These are phyloP conservation scores for Lichtheimia corymbifera DNA, from an alignment of 371 early-diverging fungal species.

Conservation along the genomic window DNA sequence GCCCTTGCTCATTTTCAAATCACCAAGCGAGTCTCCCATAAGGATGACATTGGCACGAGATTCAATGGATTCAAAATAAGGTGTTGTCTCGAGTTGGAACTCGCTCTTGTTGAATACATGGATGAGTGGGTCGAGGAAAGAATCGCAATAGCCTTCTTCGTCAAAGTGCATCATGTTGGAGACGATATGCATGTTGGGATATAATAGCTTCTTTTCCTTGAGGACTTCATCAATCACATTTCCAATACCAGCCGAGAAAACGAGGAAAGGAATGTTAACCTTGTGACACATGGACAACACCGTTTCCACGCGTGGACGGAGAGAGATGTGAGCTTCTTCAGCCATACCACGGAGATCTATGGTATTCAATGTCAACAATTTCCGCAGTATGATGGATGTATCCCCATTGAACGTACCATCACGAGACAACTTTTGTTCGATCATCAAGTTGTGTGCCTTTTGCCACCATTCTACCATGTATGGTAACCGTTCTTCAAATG, in stretches of 20 bases:
- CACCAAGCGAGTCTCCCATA: conserved; percentile 77
- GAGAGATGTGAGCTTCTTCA: conserved; percentile 45
- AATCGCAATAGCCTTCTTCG: conserved; percentile 46
- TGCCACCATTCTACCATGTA: conserved; percentile 80
- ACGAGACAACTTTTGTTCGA: conserved; percentile 49
- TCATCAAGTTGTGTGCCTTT: conserved; percentile 57
- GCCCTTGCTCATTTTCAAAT: conserved; percentile 73
- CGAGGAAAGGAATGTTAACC: conserved; percentile 59
- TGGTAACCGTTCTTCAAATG: conserved; percentile 60
- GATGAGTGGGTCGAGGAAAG: conserved; percentile 68
- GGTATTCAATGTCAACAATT: background rate
- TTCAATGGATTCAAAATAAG: conserved; percentile 41
- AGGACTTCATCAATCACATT: conserved; percentile 70
- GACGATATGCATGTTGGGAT: conserved; percentile 69
- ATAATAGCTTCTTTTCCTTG: conserved; percentile 30
- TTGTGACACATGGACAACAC: conserved; percentile 43
- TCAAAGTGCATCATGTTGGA: conserved; percentile 76
- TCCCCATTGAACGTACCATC: conserved; percentile 25
- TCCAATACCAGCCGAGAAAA: conserved; percentile 77
- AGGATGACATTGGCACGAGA: conserved; percentile 61
- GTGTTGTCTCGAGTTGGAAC: conserved; percentile 48
- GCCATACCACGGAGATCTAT: conserved; percentile 60
- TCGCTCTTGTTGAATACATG: conserved; percentile 82
- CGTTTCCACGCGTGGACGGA: conserved; percentile 50
- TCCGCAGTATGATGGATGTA: background rate